These are phyloP conservation scores for Aaosphaeria pasadenensis DNA, from an alignment of 2,329 filamentous ascomycete genomes.

Conservation along the genomic window DNA sequence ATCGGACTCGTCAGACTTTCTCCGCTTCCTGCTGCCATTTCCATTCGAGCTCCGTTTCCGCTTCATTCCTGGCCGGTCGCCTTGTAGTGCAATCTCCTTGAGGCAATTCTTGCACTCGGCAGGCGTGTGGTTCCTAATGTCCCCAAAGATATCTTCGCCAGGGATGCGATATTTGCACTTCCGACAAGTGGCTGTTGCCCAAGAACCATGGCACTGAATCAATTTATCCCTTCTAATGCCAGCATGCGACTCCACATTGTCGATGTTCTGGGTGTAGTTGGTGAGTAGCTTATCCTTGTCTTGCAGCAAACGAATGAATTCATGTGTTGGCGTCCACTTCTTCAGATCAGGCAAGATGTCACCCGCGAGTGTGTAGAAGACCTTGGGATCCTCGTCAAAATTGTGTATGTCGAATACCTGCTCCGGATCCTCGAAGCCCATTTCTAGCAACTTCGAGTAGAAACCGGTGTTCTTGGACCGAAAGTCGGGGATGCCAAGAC, in stretches of 20 bases:
- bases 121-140: constrained; percentile 73
- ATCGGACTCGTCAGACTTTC: constrained; percentile 53
- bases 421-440: constrained; percentile 80
- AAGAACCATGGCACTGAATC: constrained; percentile 94
- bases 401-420: constrained; percentile 91
- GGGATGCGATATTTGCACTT: constrained; percentile 72
- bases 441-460: constrained; percentile 77
- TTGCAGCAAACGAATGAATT: constrained; percentile 87
- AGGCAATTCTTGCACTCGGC: constrained; percentile 75
- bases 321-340: constrained; percentile 86
- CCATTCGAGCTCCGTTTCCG: constrained; percentile 52
- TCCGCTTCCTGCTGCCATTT: constrained; percentile 28
- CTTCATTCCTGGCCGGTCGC: constrained; percentile 45
- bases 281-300: constrained; percentile 85
- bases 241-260: constrained; percentile 87
- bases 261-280: constrained; percentile 98
- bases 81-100: constrained; percentile 49
- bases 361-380: constrained; percentile 89
- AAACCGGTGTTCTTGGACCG: constrained; percentile 89
- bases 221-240: constrained; percentile 79
- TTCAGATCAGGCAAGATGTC: constrained; percentile 82
- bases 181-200: constrained; percentile 86
- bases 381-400: constrained; percentile 79
- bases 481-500: constrained; percentile 94
- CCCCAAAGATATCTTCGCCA: constrained; percentile 74